Evolutionary conservation across 176 grass and related monocot species (phyloP).

Genomic region (Cenchrus fungigraminus): DNA sequence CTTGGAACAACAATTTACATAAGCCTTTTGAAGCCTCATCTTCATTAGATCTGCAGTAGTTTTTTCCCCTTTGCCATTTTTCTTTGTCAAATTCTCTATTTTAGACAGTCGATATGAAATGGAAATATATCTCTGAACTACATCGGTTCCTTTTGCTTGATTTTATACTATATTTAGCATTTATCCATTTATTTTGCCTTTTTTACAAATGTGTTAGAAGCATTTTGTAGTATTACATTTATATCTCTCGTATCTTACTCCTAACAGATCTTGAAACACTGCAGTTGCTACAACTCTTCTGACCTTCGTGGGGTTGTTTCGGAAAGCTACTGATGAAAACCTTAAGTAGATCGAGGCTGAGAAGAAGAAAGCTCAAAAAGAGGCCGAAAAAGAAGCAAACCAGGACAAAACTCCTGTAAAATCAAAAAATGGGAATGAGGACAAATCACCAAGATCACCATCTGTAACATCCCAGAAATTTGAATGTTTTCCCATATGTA

Average conservation of each 20-base stretch:
- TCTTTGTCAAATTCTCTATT: conserved; percentile 1
- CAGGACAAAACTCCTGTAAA: conserved; percentile 56
- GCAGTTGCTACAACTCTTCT: conserved; percentile 85
- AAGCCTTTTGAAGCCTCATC: conserved; percentile 8
- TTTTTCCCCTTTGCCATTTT: not conserved
- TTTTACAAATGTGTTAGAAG: not conserved
- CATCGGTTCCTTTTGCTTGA: conserved; percentile 24
- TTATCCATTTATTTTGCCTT: not conserved
- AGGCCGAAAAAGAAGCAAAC: conserved; percentile 75
- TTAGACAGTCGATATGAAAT: conserved; percentile 26
- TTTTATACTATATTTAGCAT: conserved; percentile 22
- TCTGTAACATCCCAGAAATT: not conserved
- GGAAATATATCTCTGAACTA: conserved; percentile 5
- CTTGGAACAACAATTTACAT: not conserved
- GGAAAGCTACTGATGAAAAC: conserved; percentile 85
- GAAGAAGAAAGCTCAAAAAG: conserved; percentile 90
- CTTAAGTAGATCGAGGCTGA: conserved; percentile 71
- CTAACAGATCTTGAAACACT: conserved; percentile 29
- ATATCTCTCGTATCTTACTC: conserved; percentile 21
- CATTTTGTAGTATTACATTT: conserved; percentile 23
- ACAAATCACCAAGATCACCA: conserved; percentile 58
- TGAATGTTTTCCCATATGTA: too few relatives aligned
- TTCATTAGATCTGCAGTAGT: conserved; percentile 15
- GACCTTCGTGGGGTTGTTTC: conserved; percentile 80
- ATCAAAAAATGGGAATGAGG: conserved; percentile 45